Conservation (phyloP, 2,329 filamentous ascomycete genomes). For the Helotiales sp. region DNA sequence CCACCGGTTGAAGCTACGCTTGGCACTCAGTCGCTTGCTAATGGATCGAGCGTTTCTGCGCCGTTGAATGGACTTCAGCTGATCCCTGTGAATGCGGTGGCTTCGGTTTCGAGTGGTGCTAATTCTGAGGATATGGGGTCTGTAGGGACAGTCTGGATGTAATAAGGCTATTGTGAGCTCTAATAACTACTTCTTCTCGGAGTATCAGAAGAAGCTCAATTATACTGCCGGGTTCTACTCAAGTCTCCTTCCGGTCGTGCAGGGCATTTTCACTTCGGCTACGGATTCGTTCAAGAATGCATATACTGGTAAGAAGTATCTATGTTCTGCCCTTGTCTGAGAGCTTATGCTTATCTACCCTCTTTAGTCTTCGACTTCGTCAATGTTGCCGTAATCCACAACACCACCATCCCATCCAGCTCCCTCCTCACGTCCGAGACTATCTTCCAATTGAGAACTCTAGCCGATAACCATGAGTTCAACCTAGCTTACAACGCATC, state of each 20-base stretch:
- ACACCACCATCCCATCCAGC: constrained; percentile 60
- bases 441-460: constrained; percentile 67
- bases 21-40: constrained; percentile 67
- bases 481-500: constrained; percentile 81
- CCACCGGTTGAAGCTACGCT: constrained; percentile 67
- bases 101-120: constrained; percentile 55
- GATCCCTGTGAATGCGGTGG: constrained; percentile 71
- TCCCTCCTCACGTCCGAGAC: constrained; percentile 64
- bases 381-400: constrained; percentile 65
- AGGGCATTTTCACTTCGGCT: constrained; percentile 53
- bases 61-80: constrained; percentile 85
- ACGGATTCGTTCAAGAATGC: constrained; percentile 62
- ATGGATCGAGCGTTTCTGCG: constrained; percentile 67
- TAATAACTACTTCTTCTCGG: constrained; percentile 58
- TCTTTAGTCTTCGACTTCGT: constrained; percentile 61
- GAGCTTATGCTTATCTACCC: constrained; percentile 10
- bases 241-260: constrained; percentile 58
- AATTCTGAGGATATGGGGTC: constrained; percentile 61
- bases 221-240: constrained; percentile 65
- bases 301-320: constrained; percentile 58
- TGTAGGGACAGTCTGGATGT: constrained; percentile 63
- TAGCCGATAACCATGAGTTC: constrained; percentile 82
- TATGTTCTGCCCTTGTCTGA: neutral
- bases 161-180: constrained; percentile 59
- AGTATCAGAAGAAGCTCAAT: constrained; percentile 52